Evolutionary conservation across 192 early-diverging fungal species (phyloP), one percentile per base, ranked within the genome.

Genomic region (Backusella morwellensis): DNA sequence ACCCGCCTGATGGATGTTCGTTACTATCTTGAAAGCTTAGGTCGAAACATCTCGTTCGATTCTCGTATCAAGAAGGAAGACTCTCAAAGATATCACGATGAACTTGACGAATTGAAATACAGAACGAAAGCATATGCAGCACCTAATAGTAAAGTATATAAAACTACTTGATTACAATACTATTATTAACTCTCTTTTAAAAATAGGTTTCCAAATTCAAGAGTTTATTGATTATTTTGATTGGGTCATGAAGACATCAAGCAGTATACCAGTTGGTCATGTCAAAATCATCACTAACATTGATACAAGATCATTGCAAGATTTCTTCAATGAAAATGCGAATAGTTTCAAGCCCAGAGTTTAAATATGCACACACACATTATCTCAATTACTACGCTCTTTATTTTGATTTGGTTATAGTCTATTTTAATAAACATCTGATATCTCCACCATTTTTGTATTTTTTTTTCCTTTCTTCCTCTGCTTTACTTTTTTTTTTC

Each of bases 211-310:
- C n/a, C 78, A 80, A 63, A 72, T 81, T 44, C 70, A 77, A 66
- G 69, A 66, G 8, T 70, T 74, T 38, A 17, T 81, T 9, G 80
- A 81, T 44, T 81, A 81, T 29, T 81, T 81, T 74, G 80, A 81
- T 23, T 81, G 76, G 72, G 36, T 81, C 0, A 42, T 35, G 32
- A 59, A 63, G 14, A 77, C 73, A 9, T 42, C 50, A 36, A 70
- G 76, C 35, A 81, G 80, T 70, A 75, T 77, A 34, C 54, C 67
- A 15, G 68, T 74, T 66, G 67, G 68, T 2, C 80, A 81, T 71
- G 76, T 76, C 9, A 29, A 50, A 15, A 23, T 81, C 35, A 73
- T 81, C 36, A 75, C 69, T 29, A 75, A 35, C 14, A 36, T 26
- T 17, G 56, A 72, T 21, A 69, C 71, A 42, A 67, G 67, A 36